phyloP scores from a whole-genome alignment of 805 yeast species.

The Teunomyces barrocoloradensis region DNA sequence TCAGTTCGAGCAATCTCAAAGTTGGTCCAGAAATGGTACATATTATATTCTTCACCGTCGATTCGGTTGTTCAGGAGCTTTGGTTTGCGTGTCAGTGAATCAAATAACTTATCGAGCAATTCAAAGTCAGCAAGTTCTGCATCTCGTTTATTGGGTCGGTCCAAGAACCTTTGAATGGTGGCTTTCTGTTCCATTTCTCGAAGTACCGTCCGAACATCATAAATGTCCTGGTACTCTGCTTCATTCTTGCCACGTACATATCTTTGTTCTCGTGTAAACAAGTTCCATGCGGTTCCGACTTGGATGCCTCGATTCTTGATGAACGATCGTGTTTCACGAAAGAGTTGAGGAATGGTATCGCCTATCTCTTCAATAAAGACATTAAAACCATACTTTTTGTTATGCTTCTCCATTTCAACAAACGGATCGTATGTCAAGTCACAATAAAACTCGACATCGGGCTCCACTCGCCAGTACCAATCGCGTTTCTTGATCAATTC shows the following conservation, averaged over 20 bases:
- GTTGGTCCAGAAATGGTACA: conserved; percentile 91
- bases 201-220: conserved; percentile 18
- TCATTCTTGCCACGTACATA: conserved; percentile 21
- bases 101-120: conserved; percentile 7
- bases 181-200: conserved; percentile 27
- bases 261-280: conserved; percentile 47
- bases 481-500: conserved; percentile 66
- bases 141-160: conserved; percentile 20
- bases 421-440: conserved; percentile 93
- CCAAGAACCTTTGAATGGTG: conserved; percentile 22
- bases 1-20: conserved; percentile 88
- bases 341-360: conserved; percentile 79
- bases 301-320: conserved; percentile 31
- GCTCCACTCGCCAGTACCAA: conserved; percentile 98
- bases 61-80: conserved; percentile 51
- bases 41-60: conserved; percentile 65
- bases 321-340: conserved; percentile 67
- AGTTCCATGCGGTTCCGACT: conserved; percentile 18
- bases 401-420: conserved; percentile 63
- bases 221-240: conserved; percentile 21
- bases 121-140: conserved; percentile 13
- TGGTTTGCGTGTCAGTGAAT: conserved; percentile 15
- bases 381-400: conserved; percentile 83
- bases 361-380: conserved; percentile 73
- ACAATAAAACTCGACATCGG: conserved; percentile 85